Evolutionary conservation across 345 rosid species (phyloP), one percentile per base, ranked within the genome.

Genomic region (Raphanus sativus): DNA sequence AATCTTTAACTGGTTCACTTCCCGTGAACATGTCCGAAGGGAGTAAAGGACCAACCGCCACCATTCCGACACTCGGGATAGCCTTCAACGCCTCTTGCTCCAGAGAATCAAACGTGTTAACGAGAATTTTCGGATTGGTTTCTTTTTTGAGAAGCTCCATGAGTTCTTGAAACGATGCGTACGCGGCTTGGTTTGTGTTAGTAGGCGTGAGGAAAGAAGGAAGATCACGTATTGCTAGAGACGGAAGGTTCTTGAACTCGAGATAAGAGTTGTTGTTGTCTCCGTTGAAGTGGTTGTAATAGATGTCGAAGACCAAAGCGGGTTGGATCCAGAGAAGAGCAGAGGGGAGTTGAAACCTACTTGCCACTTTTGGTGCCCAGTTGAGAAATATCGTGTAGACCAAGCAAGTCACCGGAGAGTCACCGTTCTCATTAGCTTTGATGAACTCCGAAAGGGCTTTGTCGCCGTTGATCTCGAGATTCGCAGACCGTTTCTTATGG

Each of bases 241-340:
- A 3, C 0, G 77, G 67, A 12, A 76, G 70, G 54, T 62, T 67
- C 8, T 21, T 89, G 11, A 93, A 80, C 6, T 84, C 42, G 21
- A 26, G 52, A 33, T 10, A 10, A 0, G 82, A 45, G 1, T 59
- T 85, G 36, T 83, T 87, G 52, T 42, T 48, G 55, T 48, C 0
- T 1, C 88, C 92, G n/a, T 68, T 48, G 70, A 89, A 87, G 80
- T 85, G 75, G 68, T 81, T 81, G 73, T 89, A 83, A 74, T 89
- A 90, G 45, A 90, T 69, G 73, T 78, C 81, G 8, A 92, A 80
- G 15, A 88, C 91, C 0, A 86, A 81, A 8, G 96, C 91, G 0
- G 94, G 89, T 54, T 92, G 98, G 52, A 82, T 83, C 96, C 98
- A 92, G 4, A 90, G 86, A 2, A 86, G 78, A 0, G 85, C 79